Base-by-base conservation (phyloP, 352 stramenopile species). In the Phytophthora hybrid region DNA sequence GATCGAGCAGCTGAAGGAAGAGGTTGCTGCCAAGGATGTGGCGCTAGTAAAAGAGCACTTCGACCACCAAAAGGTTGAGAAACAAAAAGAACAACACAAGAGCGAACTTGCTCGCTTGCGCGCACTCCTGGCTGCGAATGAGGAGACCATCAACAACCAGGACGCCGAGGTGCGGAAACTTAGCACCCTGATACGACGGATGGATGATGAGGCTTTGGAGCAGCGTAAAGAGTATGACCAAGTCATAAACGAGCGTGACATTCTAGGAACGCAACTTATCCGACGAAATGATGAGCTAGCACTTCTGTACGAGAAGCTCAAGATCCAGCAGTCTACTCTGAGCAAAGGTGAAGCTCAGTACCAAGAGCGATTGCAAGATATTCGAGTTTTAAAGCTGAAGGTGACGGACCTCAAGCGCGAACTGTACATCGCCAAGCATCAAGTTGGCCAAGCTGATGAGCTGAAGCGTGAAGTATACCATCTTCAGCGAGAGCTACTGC, bases 261-360 rank as follows among this genome's bases (percentile, higher is more conserved):
- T 99, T 59, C 84, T 99, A 26, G 97, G 97, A 34, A 98, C 96
- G 51, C 97, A 99, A 77, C 87, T 99, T 19, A 99, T 99, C 55
- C 90, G 96, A 4, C 91, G 97, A 52, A 99, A 99, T 73, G 95
- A 99, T 71, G 97, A 99, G 77, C 80, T 99, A 5, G 94, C 95
- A n/a, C 81, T 99, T 41, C 75, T 99, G 18, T 99, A 99, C 75
- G 97, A 99, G 78, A 99, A 99, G 77, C 92, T 99, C 55, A 98
- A 98, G 81, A 98, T 99, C 46, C 94, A 99, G 75, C 92, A 99
- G 71, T 97, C 84, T 32, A 98, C 93, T 19, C 84, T 99, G 31
- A 88, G 81, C 49, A 98, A 97, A 65, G 95, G 97, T 37, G 96
- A 99, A 79, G 85, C 89, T 29, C 92, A 98, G 78, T 99, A 99